A percentile compares a stretch with the other conserved stretches of the same genome.
These are phyloP conservation scores for Ramalina intermedia DNA, from an alignment of 495 filamentous ascomycete genomes.

Conservation along the genomic window DNA sequence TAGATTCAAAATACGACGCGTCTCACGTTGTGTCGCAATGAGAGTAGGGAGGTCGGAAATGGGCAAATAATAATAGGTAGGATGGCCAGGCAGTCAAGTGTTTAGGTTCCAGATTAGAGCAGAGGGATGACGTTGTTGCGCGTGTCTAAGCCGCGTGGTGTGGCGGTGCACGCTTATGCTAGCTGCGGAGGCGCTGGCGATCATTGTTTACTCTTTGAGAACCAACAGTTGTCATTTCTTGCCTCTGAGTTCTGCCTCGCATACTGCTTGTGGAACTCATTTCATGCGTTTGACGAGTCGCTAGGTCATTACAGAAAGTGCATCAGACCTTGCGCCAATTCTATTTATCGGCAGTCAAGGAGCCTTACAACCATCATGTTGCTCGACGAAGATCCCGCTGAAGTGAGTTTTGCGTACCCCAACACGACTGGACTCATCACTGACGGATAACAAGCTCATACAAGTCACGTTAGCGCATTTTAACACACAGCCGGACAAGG, in stretches of 20 bases:
- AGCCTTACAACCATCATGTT: conserved; percentile 49
- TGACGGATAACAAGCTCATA: conserved; percentile 50
- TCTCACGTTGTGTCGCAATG: too few relatives aligned
- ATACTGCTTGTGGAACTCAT: too few relatives aligned
- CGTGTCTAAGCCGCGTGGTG: not conserved
- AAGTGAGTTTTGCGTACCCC: conserved; percentile 35
- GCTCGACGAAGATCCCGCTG: conserved; percentile 88
- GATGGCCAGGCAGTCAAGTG: not conserved
- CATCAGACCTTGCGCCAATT: too few relatives aligned
- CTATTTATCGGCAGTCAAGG: too few relatives aligned
- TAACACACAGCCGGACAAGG: conserved; percentile 78
- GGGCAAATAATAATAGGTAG: not conserved
- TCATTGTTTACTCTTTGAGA: conserved; percentile 11
- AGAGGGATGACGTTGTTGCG: too few relatives aligned
- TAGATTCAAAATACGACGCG: too few relatives aligned
- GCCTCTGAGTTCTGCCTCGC: too few relatives aligned
- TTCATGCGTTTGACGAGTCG: too few relatives aligned
- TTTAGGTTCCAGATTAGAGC: not conserved
- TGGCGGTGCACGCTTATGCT: not conserved
- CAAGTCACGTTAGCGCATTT: conserved; percentile 83
- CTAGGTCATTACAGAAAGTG: too few relatives aligned
- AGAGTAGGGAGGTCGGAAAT: too few relatives aligned
- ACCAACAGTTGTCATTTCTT: not conserved
- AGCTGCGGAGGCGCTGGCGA: conserved; percentile 1
- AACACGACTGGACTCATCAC: conserved; percentile 2